Conservation (phyloP, 768 basidiomycete species). For the Lactarius sp. region DNA sequence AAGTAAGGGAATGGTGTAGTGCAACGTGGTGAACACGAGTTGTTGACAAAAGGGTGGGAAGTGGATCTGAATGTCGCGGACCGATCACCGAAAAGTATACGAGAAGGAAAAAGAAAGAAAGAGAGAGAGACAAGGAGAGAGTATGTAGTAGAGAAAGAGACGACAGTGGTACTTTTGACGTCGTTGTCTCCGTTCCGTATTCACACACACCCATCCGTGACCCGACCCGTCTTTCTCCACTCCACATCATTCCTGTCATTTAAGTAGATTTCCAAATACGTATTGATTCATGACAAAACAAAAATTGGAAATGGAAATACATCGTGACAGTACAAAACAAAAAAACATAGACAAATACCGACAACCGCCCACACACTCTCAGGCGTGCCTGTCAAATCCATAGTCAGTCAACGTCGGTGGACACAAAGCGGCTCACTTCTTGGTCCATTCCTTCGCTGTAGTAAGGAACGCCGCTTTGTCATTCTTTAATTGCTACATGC, state of each 20-base stretch:
- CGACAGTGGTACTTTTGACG: too few relatives aligned
- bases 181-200: too few relatives aligned
- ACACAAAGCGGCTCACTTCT: constrained; percentile 50
- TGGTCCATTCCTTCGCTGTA: constrained; percentile 80
- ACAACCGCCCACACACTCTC: background rate
- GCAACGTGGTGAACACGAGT: constrained; percentile 73
- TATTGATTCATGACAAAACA: too few relatives aligned
- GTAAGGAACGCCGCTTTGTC: constrained; percentile 68
- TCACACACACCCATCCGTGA: too few relatives aligned
- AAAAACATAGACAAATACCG: background rate
- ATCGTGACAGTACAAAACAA: too few relatives aligned
- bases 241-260: too few relatives aligned
- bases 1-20: constrained; percentile 35
- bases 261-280: too few relatives aligned
- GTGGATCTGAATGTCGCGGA: background rate
- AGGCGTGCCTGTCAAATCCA: constrained; percentile 21
- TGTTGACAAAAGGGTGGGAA: constrained; percentile 37
- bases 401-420: background rate
- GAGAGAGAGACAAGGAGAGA: background rate
- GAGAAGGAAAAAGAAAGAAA: background rate
- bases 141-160: background rate
- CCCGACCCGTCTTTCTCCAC: too few relatives aligned
- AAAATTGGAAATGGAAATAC: too few relatives aligned
- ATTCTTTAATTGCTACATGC: constrained; percentile 61
- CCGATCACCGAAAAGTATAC: background rate